phyloP scores from a whole-genome alignment of 306 rosid species.

The Quercus suber region DNA sequence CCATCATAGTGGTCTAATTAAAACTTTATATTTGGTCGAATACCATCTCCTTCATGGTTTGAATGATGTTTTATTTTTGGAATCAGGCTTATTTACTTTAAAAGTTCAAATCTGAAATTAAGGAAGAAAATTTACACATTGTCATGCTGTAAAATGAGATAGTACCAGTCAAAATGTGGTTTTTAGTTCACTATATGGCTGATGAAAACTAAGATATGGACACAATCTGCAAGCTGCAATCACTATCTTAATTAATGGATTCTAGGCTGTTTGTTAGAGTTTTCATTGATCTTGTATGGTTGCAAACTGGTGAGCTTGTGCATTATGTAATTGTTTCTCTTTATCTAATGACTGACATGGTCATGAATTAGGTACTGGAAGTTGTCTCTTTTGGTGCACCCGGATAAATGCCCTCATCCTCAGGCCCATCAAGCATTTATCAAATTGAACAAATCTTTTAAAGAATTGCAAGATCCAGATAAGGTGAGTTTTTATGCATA shows the following conservation, averaged over 20 bases:
- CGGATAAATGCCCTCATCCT: slow-evolving; percentile 98
- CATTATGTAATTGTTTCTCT: neutral
- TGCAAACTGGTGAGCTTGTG: neutral
- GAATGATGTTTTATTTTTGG: neutral
- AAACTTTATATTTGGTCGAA: neutral
- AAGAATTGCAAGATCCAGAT: slow-evolving; percentile 80
- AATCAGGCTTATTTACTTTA: neutral
- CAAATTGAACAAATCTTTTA: slow-evolving; percentile 84
- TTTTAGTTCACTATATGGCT: neutral
- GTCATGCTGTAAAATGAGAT: neutral
- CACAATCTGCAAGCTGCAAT: neutral
- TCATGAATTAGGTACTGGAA: slow-evolving; percentile 74
- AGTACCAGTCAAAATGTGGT: neutral
- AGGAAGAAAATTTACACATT: neutral
- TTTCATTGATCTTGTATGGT: neutral
- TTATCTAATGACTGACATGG: neutral
- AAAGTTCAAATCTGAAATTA: neutral
- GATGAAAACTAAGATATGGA: neutral
- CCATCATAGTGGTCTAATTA: neutral
- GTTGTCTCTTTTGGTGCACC: slow-evolving; percentile 92
- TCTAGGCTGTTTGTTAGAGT: neutral
- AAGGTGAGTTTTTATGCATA: slow-evolving; percentile 47
- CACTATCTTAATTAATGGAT: neutral
- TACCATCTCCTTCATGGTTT: neutral
- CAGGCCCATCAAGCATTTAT: slow-evolving; percentile 93